Base-by-base conservation (phyloP, 2,329 filamentous ascomycete genomes). In the Claviceps capensis region DNA sequence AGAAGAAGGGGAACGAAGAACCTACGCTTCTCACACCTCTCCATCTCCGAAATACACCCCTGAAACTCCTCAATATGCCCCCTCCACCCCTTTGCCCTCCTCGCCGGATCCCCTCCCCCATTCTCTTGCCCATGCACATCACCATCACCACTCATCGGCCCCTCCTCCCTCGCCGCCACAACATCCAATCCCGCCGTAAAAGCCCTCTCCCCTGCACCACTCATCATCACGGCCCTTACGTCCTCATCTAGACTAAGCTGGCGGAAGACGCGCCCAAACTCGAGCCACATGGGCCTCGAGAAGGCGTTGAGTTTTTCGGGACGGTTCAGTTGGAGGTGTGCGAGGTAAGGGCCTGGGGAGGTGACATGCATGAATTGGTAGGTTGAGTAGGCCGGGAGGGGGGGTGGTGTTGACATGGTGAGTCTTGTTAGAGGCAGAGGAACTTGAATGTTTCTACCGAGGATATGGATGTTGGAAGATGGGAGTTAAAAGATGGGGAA, bases 251-350 rank as follows among this genome's bases (percentile, higher is more conserved):
- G 64, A 43, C 86, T 90, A 55, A 96, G 79, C 55, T 77, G 75
- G 52, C 72, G 68, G 72, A 97, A 93, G 58, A 94, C 74, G 13
- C 67, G 62, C 52, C 82, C 79, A 56, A 95, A 75, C 71, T 95
- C 88, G 50, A 83, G 72, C 88, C 90, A 96, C 82, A 96, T 91
- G 51, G 79, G 72, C 65, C 88, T 82, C 58, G 81, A 77, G 67
- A 95, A 96, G 57, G 90, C 82, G 67, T 97, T 97, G 66, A 96
- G 73, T 72, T 95, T 95, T 58, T 80, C 69, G 1, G 90, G 81
- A 1, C 90, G 80, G 72, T 94, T 90, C 70, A 95, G 95, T 69
- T 96, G 85, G 54, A 97, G 85, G 65, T 95, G 88, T n/a, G 83
- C 86, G 48, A 96, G 83, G 71, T 82, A 82, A 62, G 83, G 76